Evolutionary conservation across 108 stramenopile genomes (phyloP).

Genomic region (Conticribra weissflogii): DNA sequence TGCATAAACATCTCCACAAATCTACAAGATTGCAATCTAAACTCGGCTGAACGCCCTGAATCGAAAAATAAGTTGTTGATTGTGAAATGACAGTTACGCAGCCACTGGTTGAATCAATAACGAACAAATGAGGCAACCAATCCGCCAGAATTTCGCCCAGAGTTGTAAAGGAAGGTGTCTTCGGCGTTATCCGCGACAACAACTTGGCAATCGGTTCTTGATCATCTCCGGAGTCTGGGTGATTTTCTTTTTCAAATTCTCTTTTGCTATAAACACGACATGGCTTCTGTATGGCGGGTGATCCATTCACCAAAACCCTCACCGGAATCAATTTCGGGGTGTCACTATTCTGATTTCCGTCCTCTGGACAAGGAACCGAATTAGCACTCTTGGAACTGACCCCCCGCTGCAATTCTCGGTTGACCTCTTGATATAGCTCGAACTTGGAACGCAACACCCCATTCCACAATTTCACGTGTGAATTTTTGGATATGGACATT

Average conservation of each 20-base stretch:
- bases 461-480: slow-evolving; percentile 76
- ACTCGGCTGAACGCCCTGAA: slow-evolving; percentile 69
- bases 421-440: slow-evolving; percentile 51
- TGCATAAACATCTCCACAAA: slow-evolving; percentile 69
- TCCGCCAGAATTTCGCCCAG: slow-evolving; percentile 57
- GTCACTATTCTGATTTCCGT: not conserved
- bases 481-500: slow-evolving; percentile 69
- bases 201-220: slow-evolving; percentile 6
- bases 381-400: no score
- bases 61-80: slow-evolving; percentile 39
- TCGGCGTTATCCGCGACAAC: not conserved
- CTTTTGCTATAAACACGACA: slow-evolving; percentile 17
- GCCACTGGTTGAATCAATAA: slow-evolving; percentile 6
- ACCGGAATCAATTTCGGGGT: slow-evolving; percentile 61
- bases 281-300: slow-evolving; percentile 66
- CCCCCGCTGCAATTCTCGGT: slow-evolving; percentile 42
- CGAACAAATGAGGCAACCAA: slow-evolving; percentile 58
- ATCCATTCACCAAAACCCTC: slow-evolving; percentile 60
- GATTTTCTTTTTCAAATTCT: not conserved
- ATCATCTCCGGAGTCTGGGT: not conserved
- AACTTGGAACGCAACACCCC: slow-evolving; percentile 55
- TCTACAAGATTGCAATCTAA: slow-evolving; percentile 54
- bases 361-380: no score
- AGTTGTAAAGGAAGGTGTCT: slow-evolving; percentile 33
- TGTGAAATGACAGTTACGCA: slow-evolving; percentile 9